Percentiles rank a stretch among this genome's conserved stretches.
These are phyloP conservation scores for Lecanoromycetidae sp. DNA, from an alignment of 2,329 filamentous ascomycete genomes.

Conservation along the genomic window DNA sequence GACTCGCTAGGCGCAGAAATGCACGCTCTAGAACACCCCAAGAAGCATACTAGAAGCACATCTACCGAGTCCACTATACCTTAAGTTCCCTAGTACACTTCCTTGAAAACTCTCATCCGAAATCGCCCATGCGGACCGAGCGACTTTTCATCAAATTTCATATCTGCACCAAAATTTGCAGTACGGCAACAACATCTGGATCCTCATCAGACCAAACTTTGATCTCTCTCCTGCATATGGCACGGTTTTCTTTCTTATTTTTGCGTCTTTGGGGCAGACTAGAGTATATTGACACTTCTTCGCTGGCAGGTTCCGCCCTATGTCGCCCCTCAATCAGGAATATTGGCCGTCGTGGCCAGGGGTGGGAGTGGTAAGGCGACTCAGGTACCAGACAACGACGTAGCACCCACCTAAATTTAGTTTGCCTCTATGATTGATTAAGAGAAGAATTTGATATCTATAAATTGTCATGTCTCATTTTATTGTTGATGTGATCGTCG, in stretches of 20 bases:
- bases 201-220: neutral
- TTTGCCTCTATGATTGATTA: too few species aligned
- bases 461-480: constrained; percentile 7
- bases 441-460: constrained; percentile 1
- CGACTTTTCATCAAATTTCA: neutral
- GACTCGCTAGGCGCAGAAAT: too few species aligned
- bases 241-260: neutral
- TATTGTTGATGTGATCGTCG: neutral
- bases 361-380: neutral
- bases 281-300: neutral
- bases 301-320: neutral
- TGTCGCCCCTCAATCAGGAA: neutral
- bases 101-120: neutral
- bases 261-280: neutral
- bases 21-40: neutral
- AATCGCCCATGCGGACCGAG: too few species aligned
- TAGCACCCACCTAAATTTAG: constrained; percentile 4
- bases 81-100: neutral
- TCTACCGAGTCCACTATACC: neutral
- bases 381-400: constrained; percentile 10
- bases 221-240: constrained; percentile 7
- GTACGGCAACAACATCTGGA: neutral
- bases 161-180: neutral
- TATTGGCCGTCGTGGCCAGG: neutral
- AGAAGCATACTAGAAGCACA: neutral